Evolutionary conservation across 2,329 filamentous ascomycete species (phyloP), one percentile per base, ranked within the genome.

Genomic region (Aspergillus brasiliensis): DNA sequence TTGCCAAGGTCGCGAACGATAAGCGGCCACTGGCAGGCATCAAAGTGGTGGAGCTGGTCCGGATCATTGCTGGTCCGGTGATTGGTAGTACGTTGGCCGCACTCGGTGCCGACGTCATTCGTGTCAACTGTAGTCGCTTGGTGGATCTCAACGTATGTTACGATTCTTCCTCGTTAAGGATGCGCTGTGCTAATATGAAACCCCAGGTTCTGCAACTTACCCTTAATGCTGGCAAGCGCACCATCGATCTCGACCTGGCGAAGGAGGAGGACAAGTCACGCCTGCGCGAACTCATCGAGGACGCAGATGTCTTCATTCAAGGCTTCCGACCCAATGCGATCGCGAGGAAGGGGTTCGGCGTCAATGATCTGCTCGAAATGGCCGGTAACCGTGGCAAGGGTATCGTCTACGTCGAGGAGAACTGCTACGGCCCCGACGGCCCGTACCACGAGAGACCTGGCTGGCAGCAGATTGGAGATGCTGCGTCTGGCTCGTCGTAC

Each of bases 271-370:
- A 81, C 51, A 76, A 74, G 58, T 66, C 67, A 1, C 72, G 77
- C 8, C 68, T 84, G 0, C 68, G 73, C 2, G 70, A 75, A 5
- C 75, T 85, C 1, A 66, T 85, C 11, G 66, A 68, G 5, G 80
- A 82, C 2, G 82, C 79, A 2, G 84, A 86, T 65, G 78, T 85
- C 37, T 80, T 85, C 59, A 69, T 86, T 21, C 81, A 84, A 60
- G 83, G 84, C 25, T 86, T 82, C 73, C 75, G 83, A 8, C 75
- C 77, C 8, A 77, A 76, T 6, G 73, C 76, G 8, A 72, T 86
- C 51, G 64, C 60, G 1, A 52, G 66, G 8, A 70, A 65, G 55
- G 67, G 69, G 1, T 63, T 71, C 5, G 67, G 80, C 0, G 69
- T 78, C 3, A 67, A 80, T 8, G 74, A 73, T n/a, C 64, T 82